phyloP scores from a whole-genome alignment of 495 filamentous ascomycete species.

The Aspergillus taichungensis region DNA sequence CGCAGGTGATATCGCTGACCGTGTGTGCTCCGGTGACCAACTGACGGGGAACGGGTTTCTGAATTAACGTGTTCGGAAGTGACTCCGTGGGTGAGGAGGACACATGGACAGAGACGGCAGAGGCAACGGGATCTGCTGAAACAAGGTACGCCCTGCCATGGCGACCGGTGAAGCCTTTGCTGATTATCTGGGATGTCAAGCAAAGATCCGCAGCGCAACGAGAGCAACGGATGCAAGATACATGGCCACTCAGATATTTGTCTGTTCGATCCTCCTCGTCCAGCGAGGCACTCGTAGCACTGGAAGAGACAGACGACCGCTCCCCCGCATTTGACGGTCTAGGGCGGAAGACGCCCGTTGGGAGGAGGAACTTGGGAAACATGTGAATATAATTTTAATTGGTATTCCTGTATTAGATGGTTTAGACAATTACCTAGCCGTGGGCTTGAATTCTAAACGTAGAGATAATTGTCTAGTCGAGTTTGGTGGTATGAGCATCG shows the following conservation, averaged over 20 bases:
- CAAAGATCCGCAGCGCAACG: constrained; percentile 69
- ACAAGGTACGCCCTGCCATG: constrained; percentile 90
- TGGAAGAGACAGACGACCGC: constrained; percentile 9
- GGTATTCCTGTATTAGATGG: not conserved
- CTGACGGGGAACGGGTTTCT: constrained; percentile 57
- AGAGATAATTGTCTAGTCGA: too few species aligned
- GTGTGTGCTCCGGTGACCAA: constrained; percentile 72
- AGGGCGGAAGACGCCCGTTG: constrained; percentile 39
- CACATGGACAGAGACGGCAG: constrained; percentile 22
- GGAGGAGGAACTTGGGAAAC: constrained; percentile 45
- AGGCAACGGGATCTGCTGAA: constrained; percentile 28
- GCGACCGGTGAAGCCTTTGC: constrained; percentile 89
- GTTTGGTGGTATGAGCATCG: too few species aligned
- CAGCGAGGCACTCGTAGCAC: constrained; percentile 3
- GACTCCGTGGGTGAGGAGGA: constrained; percentile 24
- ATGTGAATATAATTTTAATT: constrained; percentile 3
- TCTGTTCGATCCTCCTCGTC: constrained; percentile 11
- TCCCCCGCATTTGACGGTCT: constrained; percentile 19
- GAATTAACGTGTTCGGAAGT: constrained; percentile 48
- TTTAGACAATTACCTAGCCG: too few species aligned
- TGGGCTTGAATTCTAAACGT: too few species aligned
- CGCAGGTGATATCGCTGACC: constrained; percentile 46
- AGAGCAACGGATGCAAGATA: constrained; percentile 61
- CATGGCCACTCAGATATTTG: constrained; percentile 40
- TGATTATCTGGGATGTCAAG: constrained; percentile 69